Evolutionary conservation across 2,329 filamentous ascomycete genomes (phyloP), one percentile per base, ranked within the genome.

Genomic region (Grosmannia clavigera): DNA sequence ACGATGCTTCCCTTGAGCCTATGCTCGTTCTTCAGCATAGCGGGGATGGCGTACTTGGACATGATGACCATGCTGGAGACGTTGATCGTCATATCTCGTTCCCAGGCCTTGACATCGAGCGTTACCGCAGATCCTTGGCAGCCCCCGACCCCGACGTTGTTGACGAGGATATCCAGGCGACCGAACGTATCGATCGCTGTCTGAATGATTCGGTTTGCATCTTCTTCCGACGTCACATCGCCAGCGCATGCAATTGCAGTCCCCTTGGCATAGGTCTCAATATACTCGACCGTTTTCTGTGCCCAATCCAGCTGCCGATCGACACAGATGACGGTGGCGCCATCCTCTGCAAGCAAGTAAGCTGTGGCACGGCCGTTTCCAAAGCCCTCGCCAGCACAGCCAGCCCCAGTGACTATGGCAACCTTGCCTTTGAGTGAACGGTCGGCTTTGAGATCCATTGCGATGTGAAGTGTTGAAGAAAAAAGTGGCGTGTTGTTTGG

Each of bases 41-140:
- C 78, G 0, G 83, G 83, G 35, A 87, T 78, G 0, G 78, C 77
- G 65, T 81, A 79, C 64, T 84, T 84, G 25, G 74, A 73, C 81
- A 86, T 86, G 59, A 80, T 72, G 27, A 86, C 78, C 83, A 87
- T 86, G 64, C 79, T 83, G 4, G 76, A 77, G 5, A 87, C 80
- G 65, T 87, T 87, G 55, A 85, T 71, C 50, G 83, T 75, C 61
- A 87, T 74, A 0, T 78, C 76, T 58, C 74, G 75, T 0, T 77
- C 74, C 81, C 81, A 87, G 12, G 75, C 73, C 0, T 68, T 74
- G 74, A 84, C 78, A 64, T 86, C 80, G 1, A 86, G 78, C 0
- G 82, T 79, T 1, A 81, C 74, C 14, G 40, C 40, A 16, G 40
- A 19, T 3, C 40, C 40, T 5, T 43, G 40, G 7, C 40, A 43